Base-by-base conservation (phyloP, 805 yeast species). In the Suhomyces sp. region DNA sequence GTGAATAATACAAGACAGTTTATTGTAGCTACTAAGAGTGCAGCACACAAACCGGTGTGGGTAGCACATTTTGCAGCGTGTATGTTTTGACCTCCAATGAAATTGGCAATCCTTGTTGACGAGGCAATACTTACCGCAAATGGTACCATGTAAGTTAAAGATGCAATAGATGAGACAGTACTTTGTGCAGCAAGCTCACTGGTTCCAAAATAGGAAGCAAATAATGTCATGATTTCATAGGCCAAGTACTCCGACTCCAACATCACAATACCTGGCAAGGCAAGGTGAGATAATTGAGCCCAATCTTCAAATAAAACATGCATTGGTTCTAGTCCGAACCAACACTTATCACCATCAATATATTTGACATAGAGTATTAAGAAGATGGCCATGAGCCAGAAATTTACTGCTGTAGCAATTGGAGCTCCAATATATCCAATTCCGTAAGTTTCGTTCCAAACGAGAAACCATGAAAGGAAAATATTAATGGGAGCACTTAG, bases 261-360 rank as follows among this genome's bases (percentile, higher is more conserved):
- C 74, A 68, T 68, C 19, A 68, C 54, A 24, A 68, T 65, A 5
- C 74, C 73, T 1, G 74, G 74, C 17, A 68, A 48, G 0, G 73
- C 74, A 39, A 68, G 52, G 25, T 54, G 59, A 10, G 55, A 53
- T 15, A 68, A 44, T 21, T 50, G 51, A 17, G 57, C 50, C 73
- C 73, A 68, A 34, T 58, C 57, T 19, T 40, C 44, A 35, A 65
- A 58, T 17, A 67, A 37, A 34, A 64, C 61, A 2, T 46, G 22
- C 0, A 72, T 45, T 19, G 76, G 65, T 14, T 54, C 55, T 5
- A 67, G 19, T 0, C 91, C 91, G 42, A 65, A 73, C 91, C 91
- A 83, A 48, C 91, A 84, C 47, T 75, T 72, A 19, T 56, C 58
- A 1, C 90, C 91, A 47, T 83, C 86, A 24, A 82, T 56, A 40